phyloP scores from a whole-genome alignment of 441 rosid genomes.

The Arabidopsis lyrata region DNA sequence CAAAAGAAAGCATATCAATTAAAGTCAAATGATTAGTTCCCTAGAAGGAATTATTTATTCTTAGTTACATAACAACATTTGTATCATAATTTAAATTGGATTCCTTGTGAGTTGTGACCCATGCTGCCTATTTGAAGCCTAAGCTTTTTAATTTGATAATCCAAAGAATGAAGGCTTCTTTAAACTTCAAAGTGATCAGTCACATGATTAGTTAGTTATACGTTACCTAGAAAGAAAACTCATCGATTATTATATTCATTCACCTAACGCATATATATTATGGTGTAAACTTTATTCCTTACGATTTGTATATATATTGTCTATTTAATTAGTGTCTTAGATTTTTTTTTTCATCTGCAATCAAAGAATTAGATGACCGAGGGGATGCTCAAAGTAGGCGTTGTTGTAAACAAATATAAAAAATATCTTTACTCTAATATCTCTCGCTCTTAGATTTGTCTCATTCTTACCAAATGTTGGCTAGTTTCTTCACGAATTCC shows the following conservation, averaged over 20 bases:
- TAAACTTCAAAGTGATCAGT: too few relatives aligned
- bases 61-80: slow-evolving; percentile 1
- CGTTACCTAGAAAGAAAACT: not conserved
- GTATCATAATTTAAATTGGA: not conserved
- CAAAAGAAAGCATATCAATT: slow-evolving; percentile 6
- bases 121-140: not conserved
- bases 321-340: too few relatives aligned
- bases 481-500: slow-evolving; percentile 59
- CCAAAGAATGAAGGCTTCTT: too few relatives aligned
- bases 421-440: not conserved
- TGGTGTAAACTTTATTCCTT: too few relatives aligned
- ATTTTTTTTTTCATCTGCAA: too few relatives aligned
- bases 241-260: not conserved
- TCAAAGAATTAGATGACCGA: too few relatives aligned
- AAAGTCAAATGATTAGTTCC: slow-evolving; percentile 19
- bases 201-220: not conserved
- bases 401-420: not conserved
- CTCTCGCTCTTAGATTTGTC: not conserved
- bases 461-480: slow-evolving; percentile 42
- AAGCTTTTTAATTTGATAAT: not conserved
- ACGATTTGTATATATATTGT: too few relatives aligned
- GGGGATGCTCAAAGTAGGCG: too few relatives aligned
- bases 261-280: not conserved
- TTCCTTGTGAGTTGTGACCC: not conserved
- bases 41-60: not conserved